Base-by-base conservation (phyloP, 2,329 filamentous ascomycete genomes). In the Colletotrichum theobromicola region DNA sequence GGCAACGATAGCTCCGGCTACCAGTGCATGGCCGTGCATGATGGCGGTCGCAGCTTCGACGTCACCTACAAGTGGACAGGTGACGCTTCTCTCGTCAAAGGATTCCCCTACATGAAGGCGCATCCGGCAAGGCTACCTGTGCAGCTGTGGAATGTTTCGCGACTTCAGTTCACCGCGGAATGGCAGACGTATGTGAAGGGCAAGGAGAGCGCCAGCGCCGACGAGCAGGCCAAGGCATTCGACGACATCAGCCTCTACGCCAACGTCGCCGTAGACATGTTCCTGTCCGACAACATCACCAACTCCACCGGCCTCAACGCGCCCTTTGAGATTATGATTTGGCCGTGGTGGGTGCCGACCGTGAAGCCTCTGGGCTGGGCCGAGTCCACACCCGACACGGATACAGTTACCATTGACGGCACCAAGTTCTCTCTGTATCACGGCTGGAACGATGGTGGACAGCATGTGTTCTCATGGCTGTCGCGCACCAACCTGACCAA, bases 221-320 rank as follows among this genome's bases (percentile, higher is more conserved):
- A 75, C 6, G 71, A 74, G 37, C 61, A 70, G 58, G 71, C 72
- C 13, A 55, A 34, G 26, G 34, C 58, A 21, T 74, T 74, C 24
- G 24, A 67, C 24, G 71, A 74, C 42, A 66, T 76, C 67, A 50
- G 28, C 12, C 71, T 76, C 15, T 65, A 71, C 58, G 53, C 74
- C 71, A 76, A 76, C 53, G 74, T 76, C 58, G 72, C 74, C 26
- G 69, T 75, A 18, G 72, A 75, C 24, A 75, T 75, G 72, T 75
- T 75, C 57, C 46, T 75, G 42, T 72, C 72, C 7, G 72, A 75
- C 18, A 58, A 72, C 57, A 46, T 46, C n/a, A 60, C 70, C 24
- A 75, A 75, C 35, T 75, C 72, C 28, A 75, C 72, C 34, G 63
- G 63, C 67, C 57, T 75, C 42, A 70, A 69, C 28, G 68, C 72